Percentiles rank a stretch among this genome's conserved stretches.
phyloP scores from a whole-genome alignment of 1,284 basidiomycete genomes.

The Ceratobasidium sp. region DNA sequence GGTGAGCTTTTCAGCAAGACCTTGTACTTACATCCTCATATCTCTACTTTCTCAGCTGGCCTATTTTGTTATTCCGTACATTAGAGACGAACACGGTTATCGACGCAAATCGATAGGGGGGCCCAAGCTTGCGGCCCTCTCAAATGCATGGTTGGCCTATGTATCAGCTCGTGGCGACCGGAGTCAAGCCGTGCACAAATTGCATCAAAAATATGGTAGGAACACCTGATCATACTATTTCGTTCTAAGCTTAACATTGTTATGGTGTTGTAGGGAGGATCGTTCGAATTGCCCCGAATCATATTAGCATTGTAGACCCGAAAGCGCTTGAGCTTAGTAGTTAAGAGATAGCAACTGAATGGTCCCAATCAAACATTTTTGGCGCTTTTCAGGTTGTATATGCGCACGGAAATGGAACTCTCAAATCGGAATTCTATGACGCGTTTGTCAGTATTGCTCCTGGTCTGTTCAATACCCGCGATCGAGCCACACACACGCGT shows the following conservation, averaged over 20 bases:
- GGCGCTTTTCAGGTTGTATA: slow-evolving; percentile 53
- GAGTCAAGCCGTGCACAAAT: slow-evolving; percentile 76
- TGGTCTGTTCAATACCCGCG: slow-evolving; percentile 85
- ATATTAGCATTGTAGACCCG: slow-evolving; percentile 85
- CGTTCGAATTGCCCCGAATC: slow-evolving; percentile 87
- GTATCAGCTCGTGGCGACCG: slow-evolving; percentile 75
- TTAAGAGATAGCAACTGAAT: slow-evolving; percentile 54
- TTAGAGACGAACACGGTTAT: neutral
- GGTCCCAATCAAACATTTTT: no score
- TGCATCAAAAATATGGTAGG: slow-evolving; percentile 81
- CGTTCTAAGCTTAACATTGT: slow-evolving; percentile 73
- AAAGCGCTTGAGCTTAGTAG: no score
- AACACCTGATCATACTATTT: no score
- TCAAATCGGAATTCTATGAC: slow-evolving; percentile 85
- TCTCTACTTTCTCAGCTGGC: neutral
- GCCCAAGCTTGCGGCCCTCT: slow-evolving; percentile 77
- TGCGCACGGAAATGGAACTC: slow-evolving; percentile 79
- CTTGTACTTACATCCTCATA: neutral
- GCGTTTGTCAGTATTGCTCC: slow-evolving; percentile 64
- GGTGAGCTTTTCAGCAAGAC: neutral
- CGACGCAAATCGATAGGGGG: slow-evolving; percentile 65
- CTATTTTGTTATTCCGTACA: slow-evolving; percentile 11
- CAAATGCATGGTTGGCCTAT: slow-evolving; percentile 80
- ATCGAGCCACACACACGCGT: slow-evolving; percentile 77
- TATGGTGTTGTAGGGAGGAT: no score